Evolutionary conservation across 73 alveolate species (phyloP).

Genomic region (Blepharisma stoltei): DNA sequence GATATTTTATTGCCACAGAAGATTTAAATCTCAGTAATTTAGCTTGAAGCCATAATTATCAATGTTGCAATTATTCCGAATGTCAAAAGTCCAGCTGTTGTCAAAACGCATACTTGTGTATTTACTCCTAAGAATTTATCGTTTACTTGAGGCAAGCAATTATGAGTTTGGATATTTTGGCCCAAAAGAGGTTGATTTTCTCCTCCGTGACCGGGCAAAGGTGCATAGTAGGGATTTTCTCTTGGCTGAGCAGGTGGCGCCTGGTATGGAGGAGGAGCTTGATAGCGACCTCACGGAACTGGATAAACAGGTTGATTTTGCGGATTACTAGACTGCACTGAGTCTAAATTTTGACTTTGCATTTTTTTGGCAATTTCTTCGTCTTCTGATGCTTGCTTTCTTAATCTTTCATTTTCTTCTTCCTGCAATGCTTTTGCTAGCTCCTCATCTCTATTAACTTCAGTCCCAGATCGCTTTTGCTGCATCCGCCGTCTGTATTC

Average conservation of each 20-base stretch:
- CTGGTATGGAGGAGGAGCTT: no score
- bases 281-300: no score
- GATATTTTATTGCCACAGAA: no score
- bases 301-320: not conserved
- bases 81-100: conserved; percentile 16
- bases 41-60: not conserved
- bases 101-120: conserved; percentile 10
- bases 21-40: not conserved
- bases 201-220: no score
- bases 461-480: not conserved
- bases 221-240: no score
- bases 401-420: no score
- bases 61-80: not conserved
- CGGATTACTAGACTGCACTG: not conserved
- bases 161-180: no score
- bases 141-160: not conserved
- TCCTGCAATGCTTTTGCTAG: no score
- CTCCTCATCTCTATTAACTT: no score
- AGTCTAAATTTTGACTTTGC: no score
- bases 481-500: conserved; percentile 19
- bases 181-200: no score
- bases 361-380: not conserved
- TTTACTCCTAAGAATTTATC: conserved; percentile 24
- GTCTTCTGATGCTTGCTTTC: not conserved
- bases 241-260: no score